Conservation (phyloP, 257 asterid species). For the Capsicum rhomboideum region DNA sequence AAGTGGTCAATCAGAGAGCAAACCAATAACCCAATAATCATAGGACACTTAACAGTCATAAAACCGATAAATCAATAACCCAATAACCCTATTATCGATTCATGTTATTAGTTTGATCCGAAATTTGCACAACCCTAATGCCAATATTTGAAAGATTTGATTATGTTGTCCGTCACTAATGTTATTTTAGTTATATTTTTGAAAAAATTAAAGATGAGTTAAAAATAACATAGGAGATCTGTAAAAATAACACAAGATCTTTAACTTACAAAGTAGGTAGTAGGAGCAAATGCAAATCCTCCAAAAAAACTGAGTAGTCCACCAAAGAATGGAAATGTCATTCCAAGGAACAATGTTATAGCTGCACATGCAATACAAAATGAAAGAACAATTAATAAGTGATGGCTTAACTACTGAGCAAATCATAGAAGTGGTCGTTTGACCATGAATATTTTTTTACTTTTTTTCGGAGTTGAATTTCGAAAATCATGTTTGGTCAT, state of each 20-base stretch:
- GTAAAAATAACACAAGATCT: neutral
- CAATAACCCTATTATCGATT: too few relatives aligned
- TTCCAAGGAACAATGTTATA: slow-evolving; percentile 27
- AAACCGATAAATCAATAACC: too few relatives aligned
- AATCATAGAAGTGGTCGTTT: neutral
- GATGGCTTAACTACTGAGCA: neutral
- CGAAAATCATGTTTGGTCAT: neutral
- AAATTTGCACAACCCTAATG: too few relatives aligned
- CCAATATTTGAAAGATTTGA: neutral
- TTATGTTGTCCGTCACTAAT: neutral
- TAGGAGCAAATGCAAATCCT: neutral
- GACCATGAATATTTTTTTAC: neutral
- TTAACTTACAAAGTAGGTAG: slow-evolving; percentile 26
- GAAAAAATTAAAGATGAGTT: too few relatives aligned
- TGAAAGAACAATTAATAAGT: neutral
- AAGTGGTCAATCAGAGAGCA: too few relatives aligned
- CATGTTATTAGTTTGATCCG: too few relatives aligned
- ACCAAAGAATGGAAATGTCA: slow-evolving; percentile 29
- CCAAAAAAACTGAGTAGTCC: neutral
- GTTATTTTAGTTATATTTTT: neutral
- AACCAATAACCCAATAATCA: too few relatives aligned
- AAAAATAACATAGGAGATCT: too few relatives aligned
- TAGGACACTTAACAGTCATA: too few relatives aligned
- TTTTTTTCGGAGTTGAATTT: neutral
- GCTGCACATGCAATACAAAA: slow-evolving; percentile 5